phyloP scores from a whole-genome alignment of 306 rosid species.

The Castanospermum australe region DNA sequence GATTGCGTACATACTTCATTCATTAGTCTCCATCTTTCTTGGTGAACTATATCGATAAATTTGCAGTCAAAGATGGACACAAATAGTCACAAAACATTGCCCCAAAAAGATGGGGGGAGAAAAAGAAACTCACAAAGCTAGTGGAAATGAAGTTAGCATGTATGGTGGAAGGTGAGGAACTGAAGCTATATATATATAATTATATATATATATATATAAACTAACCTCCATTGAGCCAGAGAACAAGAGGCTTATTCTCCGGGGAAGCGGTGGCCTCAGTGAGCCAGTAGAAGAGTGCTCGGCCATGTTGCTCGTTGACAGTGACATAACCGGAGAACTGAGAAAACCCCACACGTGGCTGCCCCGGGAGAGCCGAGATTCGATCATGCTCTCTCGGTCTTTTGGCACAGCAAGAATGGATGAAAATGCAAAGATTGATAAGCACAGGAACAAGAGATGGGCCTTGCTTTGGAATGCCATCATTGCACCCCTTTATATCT shows the following conservation, averaged over 20 bases:
- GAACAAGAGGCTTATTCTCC: constrained; percentile 63
- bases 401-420: background rate
- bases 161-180: no score
- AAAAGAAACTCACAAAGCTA: background rate
- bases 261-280: constrained; percentile 59
- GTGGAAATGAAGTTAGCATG: no score
- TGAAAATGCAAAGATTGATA: background rate
- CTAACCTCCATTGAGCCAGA: constrained; percentile 90
- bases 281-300: constrained; percentile 90
- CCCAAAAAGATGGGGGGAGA: background rate
- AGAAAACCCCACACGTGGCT: constrained; percentile 60
- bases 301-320: constrained; percentile 60
- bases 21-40: background rate
- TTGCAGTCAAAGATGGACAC: background rate
- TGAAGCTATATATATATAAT: background rate
- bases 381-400: constrained; percentile 15
- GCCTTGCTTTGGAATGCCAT: background rate
- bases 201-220: background rate
- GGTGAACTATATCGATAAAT: background rate
- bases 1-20: no score
- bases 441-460: background rate
- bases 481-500: background rate
- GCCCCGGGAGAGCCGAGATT: constrained; percentile 52
- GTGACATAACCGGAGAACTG: constrained; percentile 83
- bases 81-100: background rate